phyloP scores from a whole-genome alignment of 192 early-diverging fungal genomes.

The Mortierella antarctica region DNA sequence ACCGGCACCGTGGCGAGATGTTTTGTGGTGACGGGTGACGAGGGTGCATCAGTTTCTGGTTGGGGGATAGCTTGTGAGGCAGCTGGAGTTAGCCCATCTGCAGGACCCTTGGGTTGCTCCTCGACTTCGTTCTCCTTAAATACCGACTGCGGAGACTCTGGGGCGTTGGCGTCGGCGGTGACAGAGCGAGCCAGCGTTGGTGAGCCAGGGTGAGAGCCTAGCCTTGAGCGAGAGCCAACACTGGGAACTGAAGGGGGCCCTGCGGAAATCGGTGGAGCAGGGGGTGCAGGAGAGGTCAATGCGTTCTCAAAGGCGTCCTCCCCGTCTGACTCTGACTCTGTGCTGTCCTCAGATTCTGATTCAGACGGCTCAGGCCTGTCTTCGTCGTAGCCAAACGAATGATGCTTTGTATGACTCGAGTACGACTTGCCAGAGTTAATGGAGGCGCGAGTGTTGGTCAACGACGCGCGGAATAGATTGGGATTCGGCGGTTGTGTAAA shows the following conservation, averaged over 20 bases:
- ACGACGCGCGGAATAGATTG: slow-evolving; percentile 16
- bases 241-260: slow-evolving; percentile 7
- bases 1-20: background rate
- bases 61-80: no score
- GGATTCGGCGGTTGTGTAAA: slow-evolving; percentile 11
- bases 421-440: slow-evolving; percentile 29
- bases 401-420: slow-evolving; percentile 51
- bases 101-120: no score
- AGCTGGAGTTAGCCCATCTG: no score
- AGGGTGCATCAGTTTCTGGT: background rate
- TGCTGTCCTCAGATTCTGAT: slow-evolving; percentile 39
- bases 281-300: background rate
- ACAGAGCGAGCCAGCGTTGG: background rate
- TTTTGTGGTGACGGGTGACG: background rate
- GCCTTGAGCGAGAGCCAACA: background rate
- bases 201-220: background rate
- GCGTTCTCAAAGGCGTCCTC: slow-evolving; percentile 17
- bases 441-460: slow-evolving; percentile 17
- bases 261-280: slow-evolving; percentile 8
- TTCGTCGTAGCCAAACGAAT: slow-evolving; percentile 40
- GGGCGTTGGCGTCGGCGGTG: background rate
- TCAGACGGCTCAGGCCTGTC: slow-evolving; percentile 39
- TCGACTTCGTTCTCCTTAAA: no score
- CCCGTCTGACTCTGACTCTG: slow-evolving; percentile 46
- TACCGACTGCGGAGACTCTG: background rate